Evolutionary conservation across 1,139 yeast species (phyloP).

Genomic region (Zygosaccharomyces sapae): DNA sequence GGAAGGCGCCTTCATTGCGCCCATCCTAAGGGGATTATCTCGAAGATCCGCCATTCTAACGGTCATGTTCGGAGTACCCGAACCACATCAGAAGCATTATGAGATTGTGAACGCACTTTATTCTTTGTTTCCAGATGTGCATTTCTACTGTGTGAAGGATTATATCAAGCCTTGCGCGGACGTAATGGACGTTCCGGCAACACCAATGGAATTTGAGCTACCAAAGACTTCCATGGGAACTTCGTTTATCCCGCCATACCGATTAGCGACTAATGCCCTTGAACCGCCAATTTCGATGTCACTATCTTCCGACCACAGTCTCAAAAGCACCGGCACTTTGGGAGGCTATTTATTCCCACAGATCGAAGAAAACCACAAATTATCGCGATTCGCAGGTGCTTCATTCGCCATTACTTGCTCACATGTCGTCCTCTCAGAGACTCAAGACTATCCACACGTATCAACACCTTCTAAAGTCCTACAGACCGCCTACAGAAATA

Average conservation of each 20-base stretch:
- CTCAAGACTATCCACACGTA: conserved; percentile 59
- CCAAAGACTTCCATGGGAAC: conserved; percentile 11
- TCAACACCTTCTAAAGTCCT: conserved; percentile 79
- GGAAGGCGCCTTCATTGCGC: conserved; percentile 89
- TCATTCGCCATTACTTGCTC: conserved; percentile 90
- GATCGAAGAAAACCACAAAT: conserved; percentile 47
- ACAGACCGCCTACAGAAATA: conserved; percentile 65
- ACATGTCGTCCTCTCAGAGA: conserved; percentile 73
- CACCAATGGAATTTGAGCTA: conserved; percentile 15
- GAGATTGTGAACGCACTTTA: conserved; percentile 60
- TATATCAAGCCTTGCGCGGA: conserved; percentile 48
- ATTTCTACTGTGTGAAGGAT: conserved; percentile 67
- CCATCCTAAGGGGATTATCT: conserved; percentile 73
- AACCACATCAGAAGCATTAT: conserved; percentile 60
- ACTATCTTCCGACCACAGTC: conserved; percentile 60
- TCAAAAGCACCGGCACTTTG: conserved; percentile 73
- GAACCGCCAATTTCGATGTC: conserved; percentile 83
- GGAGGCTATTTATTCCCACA: conserved; percentile 87
- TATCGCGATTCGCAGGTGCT: conserved; percentile 59
- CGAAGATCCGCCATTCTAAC: conserved; percentile 52
- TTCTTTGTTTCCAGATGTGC: conserved; percentile 71
- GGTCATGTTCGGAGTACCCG: conserved; percentile 79
- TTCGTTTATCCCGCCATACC: conserved; percentile 55
- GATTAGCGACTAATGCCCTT: conserved; percentile 54
- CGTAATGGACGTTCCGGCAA: conserved; percentile 11